Conservation (phyloP, 169 alveolate genomes). For the Theileria sp. region DNA sequence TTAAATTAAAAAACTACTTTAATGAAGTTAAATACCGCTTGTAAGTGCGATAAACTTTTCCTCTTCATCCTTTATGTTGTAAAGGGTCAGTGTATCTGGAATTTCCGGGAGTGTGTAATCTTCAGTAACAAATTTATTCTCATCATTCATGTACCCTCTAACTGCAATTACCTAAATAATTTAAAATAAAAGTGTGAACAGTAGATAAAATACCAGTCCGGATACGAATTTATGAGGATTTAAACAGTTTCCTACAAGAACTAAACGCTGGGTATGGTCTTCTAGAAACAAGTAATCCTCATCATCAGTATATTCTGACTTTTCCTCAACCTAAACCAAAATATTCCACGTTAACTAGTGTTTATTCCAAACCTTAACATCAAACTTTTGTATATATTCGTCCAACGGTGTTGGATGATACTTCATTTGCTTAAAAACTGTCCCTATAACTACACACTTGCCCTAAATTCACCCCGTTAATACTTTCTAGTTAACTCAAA, state of each 20-base stretch:
- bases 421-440: constrained; percentile 66
- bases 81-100: constrained; percentile 25
- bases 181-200: too few species aligned
- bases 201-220: constrained; percentile 43
- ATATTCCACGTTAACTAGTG: neutral
- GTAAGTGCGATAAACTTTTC: constrained; percentile 58
- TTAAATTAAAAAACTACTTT: neutral
- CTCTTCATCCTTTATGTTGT: constrained; percentile 33
- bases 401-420: constrained; percentile 63
- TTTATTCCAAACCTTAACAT: constrained; percentile 20
- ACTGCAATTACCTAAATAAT: constrained; percentile 41
- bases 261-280: constrained; percentile 54
- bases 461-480: constrained; percentile 23
- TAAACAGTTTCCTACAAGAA: constrained; percentile 34
- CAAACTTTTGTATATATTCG: constrained; percentile 43
- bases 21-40: constrained; percentile 19
- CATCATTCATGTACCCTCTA: constrained; percentile 46
- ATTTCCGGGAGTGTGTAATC: constrained; percentile 62
- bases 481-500: neutral
- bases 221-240: constrained; percentile 55
- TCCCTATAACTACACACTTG: constrained; percentile 52
- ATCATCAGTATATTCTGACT: constrained; percentile 46
- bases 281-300: constrained; percentile 53
- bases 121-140: constrained; percentile 49
- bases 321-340: constrained; percentile 16